phyloP scores from a whole-genome alignment of 768 basidiomycete species.

The Calvatia gigantea region DNA sequence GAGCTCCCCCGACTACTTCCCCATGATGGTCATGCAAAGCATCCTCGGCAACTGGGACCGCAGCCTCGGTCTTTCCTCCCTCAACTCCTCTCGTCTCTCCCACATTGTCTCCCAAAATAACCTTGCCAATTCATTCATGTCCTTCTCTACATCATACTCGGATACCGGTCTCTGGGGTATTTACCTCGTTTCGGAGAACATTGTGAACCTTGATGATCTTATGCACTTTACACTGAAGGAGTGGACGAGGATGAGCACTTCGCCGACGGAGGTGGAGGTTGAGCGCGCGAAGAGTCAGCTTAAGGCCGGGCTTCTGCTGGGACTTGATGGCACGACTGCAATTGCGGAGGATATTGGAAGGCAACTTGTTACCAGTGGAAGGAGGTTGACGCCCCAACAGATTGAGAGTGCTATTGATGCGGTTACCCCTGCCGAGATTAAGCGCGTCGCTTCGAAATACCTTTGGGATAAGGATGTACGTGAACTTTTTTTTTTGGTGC shows the following conservation, averaged over 20 bases:
- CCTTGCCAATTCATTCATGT: conserved; percentile 99
- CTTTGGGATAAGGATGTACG: conserved; percentile 94
- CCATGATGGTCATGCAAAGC: conserved; percentile 97
- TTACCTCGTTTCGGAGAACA: conserved; percentile 94
- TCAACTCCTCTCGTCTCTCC: conserved; percentile 88
- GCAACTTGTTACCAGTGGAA: conserved; percentile 93
- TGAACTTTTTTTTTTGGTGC: conserved; percentile 15
- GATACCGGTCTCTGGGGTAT: conserved; percentile 99
- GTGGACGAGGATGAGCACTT: conserved; percentile 93
- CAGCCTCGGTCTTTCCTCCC: conserved; percentile 83
- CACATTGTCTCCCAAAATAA: conserved; percentile 89
- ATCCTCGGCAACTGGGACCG: conserved; percentile 99
- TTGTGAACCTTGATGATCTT: conserved; percentile 90
- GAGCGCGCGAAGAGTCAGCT: conserved; percentile 98
- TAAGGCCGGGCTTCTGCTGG: conserved; percentile 88
- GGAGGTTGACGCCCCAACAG: conserved; percentile 86
- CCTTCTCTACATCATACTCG: conserved; percentile 97
- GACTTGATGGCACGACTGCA: conserved; percentile 93
- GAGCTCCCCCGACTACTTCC: conserved; percentile 98
- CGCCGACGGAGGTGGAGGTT: conserved; percentile 81
- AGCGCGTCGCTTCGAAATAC: conserved; percentile 93
- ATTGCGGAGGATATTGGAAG: conserved; percentile 98
- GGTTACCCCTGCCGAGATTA: conserved; percentile 85
- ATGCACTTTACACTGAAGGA: conserved; percentile 92
- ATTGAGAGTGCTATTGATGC: conserved; percentile 92